A percentile compares a stretch with the other conserved stretches of the same genome.
Conservation (phyloP, 805 yeast species). For the Yueomyces sp. region DNA sequence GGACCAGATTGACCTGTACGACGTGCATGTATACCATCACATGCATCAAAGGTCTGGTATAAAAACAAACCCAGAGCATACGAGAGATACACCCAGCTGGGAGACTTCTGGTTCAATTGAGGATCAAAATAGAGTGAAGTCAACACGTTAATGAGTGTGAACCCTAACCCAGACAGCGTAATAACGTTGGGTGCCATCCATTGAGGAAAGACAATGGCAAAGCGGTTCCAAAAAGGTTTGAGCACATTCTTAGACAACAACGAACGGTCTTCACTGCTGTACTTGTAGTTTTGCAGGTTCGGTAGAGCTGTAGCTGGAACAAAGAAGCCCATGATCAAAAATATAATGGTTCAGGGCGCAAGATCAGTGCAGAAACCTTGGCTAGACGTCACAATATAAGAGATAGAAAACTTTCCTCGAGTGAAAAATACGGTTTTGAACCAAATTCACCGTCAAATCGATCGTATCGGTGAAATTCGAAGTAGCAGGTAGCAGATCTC, state of each 20-base stretch:
- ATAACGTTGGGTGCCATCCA: constrained; percentile 91
- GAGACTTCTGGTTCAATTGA: constrained; percentile 41
- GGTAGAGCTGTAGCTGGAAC: constrained; percentile 39
- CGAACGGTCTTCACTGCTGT: constrained; percentile 74
- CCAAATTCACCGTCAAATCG: too few species aligned
- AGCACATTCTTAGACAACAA: constrained; percentile 62
- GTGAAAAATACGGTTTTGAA: too few species aligned
- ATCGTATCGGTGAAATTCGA: too few species aligned
- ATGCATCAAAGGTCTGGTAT: constrained; percentile 93
- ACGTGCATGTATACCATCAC: constrained; percentile 93
- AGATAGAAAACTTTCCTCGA: too few species aligned
- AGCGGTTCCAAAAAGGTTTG: constrained; percentile 69
- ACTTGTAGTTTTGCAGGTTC: constrained; percentile 42
- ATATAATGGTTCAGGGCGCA: too few species aligned
- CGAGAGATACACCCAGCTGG: constrained; percentile 65
- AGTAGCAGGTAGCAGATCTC: too few species aligned
- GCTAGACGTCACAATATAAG: too few species aligned
- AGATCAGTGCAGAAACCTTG: too few species aligned
- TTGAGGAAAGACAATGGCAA: constrained; percentile 63
- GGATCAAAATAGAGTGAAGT: constrained; percentile 70
- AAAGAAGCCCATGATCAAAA: constrained; percentile 45
- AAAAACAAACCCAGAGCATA: constrained; percentile 76
- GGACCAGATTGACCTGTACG: constrained; percentile 95
- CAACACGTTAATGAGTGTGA: constrained; percentile 50
- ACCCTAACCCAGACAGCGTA: constrained; percentile 66